Percentiles rank a stretch among this genome's conserved stretches.
phyloP scores from a whole-genome alignment of 768 basidiomycete species.

The Sarcodon aspratus region DNA sequence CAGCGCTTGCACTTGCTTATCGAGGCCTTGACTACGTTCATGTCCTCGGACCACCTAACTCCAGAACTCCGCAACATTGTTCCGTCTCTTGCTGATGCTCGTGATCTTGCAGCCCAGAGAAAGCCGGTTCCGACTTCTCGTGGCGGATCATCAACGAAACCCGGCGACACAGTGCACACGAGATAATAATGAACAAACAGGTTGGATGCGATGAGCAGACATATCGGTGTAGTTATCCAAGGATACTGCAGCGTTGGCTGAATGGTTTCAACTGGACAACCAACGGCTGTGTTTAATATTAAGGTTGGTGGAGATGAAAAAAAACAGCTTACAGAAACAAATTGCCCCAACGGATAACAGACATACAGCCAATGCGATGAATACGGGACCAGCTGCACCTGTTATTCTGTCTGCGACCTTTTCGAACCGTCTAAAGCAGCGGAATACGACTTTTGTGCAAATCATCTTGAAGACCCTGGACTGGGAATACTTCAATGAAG shows the following conservation, averaged over 20 bases:
- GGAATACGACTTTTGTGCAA: constrained; percentile 29
- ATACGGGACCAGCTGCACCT: constrained; percentile 86
- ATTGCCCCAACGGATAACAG: constrained; percentile 59
- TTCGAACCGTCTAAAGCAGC: constrained; percentile 61
- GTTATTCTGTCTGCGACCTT: constrained; percentile 67
- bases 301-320: background rate
- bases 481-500: background rate
- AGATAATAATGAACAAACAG: constrained; percentile 77
- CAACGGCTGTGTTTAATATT: constrained; percentile 1
- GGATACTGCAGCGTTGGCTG: constrained; percentile 51
- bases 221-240: constrained; percentile 52
- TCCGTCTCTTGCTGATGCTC: constrained; percentile 11
- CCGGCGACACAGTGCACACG: constrained; percentile 70
- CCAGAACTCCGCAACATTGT: constrained; percentile 20
- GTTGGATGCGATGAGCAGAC: constrained; percentile 68
- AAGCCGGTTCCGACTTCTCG: constrained; percentile 26
- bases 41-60: constrained; percentile 37
- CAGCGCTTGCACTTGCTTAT: constrained; percentile 62
- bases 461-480: constrained; percentile 6
- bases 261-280: constrained; percentile 61
- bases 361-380: constrained; percentile 69
- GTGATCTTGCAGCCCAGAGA: constrained; percentile 44
- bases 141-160: constrained; percentile 58
- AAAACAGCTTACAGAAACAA: constrained; percentile 59
- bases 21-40: constrained; percentile 42